Evolutionary conservation across 2,329 filamentous ascomycete genomes (phyloP).

Genomic region (Coniochaeta sp.): DNA sequence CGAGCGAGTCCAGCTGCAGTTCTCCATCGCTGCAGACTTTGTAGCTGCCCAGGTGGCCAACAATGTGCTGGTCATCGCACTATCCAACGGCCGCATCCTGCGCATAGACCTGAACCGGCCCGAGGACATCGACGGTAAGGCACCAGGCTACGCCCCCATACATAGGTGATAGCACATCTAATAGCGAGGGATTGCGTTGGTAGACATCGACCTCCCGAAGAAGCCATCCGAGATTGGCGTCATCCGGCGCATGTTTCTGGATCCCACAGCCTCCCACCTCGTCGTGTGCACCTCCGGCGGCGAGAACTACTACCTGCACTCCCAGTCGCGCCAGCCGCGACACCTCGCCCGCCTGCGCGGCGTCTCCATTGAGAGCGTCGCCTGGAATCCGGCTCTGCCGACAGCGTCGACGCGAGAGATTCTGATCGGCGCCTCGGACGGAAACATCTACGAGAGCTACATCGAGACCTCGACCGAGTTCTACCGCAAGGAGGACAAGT

Average conservation of each 20-base stretch:
- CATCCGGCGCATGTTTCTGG: constrained; percentile 93
- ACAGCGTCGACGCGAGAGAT: constrained; percentile 95
- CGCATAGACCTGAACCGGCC: constrained; percentile 91
- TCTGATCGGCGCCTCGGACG: constrained; percentile 82
- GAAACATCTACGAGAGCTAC: constrained; percentile 89
- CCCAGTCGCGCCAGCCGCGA: constrained; percentile 83
- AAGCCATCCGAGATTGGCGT: constrained; percentile 85
- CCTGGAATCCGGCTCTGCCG: constrained; percentile 90
- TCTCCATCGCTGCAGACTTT: constrained; percentile 90
- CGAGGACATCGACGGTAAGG: constrained; percentile 82
- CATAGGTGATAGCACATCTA: background rate
- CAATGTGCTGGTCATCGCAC: constrained; percentile 86
- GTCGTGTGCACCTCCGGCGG: constrained; percentile 84
- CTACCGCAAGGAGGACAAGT: constrained; percentile 91
- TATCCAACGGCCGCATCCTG: constrained; percentile 86
- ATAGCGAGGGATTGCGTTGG: background rate
- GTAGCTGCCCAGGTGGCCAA: constrained; percentile 95
- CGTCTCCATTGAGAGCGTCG: constrained; percentile 79
- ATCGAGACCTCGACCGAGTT: constrained; percentile 94
- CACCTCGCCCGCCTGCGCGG: constrained; percentile 75
- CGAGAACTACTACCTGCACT: constrained; percentile 97
- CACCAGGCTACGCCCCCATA: background rate
- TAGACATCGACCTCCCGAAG: constrained; percentile 95
- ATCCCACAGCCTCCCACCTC: constrained; percentile 91
- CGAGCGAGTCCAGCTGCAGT: constrained; percentile 85